Conservation (phyloP, 768 basidiomycete genomes). For the Boletus sp. region DNA sequence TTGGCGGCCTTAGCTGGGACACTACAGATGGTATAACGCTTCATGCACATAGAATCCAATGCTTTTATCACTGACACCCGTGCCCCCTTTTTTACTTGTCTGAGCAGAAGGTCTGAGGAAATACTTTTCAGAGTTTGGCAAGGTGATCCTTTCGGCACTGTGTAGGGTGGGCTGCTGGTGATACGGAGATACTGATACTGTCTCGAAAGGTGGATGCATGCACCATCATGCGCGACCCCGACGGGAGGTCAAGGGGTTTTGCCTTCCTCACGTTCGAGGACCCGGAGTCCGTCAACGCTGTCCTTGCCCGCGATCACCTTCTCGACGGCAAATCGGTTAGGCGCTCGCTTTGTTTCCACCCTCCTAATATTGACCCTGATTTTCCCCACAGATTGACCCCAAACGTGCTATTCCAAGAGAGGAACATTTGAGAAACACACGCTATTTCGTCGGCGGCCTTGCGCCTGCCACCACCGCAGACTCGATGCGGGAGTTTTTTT, state of each 20-base stretch:
- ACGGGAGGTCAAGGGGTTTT: constrained; percentile 75
- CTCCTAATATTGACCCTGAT: not conserved
- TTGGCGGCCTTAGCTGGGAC: constrained; percentile 89
- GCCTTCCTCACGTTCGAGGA: constrained; percentile 83
- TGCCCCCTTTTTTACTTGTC: constrained; percentile 17
- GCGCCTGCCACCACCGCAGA: constrained; percentile 66
- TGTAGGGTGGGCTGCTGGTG: not conserved
- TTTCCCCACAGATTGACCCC: constrained; percentile 64
- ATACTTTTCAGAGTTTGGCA: constrained; percentile 80
- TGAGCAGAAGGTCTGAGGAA: constrained; percentile 56
- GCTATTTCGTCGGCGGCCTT: constrained; percentile 80
- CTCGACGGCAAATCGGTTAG: constrained; percentile 78
- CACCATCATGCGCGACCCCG: constrained; percentile 82
- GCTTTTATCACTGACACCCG: constrained; percentile 25
- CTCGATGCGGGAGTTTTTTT: constrained; percentile 66
- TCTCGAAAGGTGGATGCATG: constrained; percentile 64
- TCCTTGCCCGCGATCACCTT: constrained; percentile 63
- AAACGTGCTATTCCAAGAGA: constrained; percentile 84
- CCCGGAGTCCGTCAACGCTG: constrained; percentile 55
- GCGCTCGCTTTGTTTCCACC: not conserved
- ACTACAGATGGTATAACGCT: constrained; percentile 76
- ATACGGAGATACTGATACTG: constrained; percentile 10
- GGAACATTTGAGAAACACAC: constrained; percentile 71
- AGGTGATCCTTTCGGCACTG: constrained; percentile 40
- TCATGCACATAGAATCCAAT: constrained; percentile 23